Percentiles rank a stretch among this genome's conserved stretches.
Evolutionary conservation across 2,329 filamentous ascomycete genomes (phyloP).

Genomic region (Penicillium sp.): DNA sequence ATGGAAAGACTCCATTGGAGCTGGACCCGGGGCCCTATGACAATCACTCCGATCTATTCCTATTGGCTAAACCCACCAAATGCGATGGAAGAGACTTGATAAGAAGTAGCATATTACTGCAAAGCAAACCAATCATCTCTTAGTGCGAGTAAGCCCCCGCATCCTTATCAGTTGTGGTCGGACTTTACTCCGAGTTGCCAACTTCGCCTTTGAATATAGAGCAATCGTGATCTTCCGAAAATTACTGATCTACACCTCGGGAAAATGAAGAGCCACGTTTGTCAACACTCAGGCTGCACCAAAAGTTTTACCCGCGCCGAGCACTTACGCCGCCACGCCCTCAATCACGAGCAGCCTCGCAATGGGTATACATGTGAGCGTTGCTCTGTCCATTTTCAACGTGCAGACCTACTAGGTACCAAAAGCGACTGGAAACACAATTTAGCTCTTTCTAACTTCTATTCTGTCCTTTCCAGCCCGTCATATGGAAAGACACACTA

Average conservation of each 20-base stretch:
- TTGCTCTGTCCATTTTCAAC: conserved; percentile 63
- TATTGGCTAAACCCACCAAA: no score
- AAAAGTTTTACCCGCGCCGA: conserved; percentile 57
- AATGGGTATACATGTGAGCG: conserved; percentile 55
- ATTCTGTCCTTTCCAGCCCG: conserved; percentile 46
- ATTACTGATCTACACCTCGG: neutral
- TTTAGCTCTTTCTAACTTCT: neutral
- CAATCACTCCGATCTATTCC: no score
- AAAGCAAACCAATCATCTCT: conserved; percentile 13
- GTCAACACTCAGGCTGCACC: conserved; percentile 14
- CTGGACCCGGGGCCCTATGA: no score
- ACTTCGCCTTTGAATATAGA: neutral
- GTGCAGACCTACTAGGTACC: conserved; percentile 60
- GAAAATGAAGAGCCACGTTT: conserved; percentile 16
- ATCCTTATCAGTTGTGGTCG: conserved; percentile 20
- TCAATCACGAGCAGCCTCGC: conserved; percentile 58
- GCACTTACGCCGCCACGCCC: conserved; percentile 59
- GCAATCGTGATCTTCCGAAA: neutral
- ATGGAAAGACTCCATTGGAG: no score
- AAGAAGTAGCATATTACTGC: neutral
- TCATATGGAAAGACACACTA: conserved; percentile 57
- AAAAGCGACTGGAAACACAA: neutral
- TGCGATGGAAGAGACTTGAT: neutral
- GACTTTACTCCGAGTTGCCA: conserved; percentile 3
- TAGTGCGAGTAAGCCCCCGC: conserved; percentile 10